Conservation (phyloP, 805 yeast genomes). For the Suhomyces sp. region DNA sequence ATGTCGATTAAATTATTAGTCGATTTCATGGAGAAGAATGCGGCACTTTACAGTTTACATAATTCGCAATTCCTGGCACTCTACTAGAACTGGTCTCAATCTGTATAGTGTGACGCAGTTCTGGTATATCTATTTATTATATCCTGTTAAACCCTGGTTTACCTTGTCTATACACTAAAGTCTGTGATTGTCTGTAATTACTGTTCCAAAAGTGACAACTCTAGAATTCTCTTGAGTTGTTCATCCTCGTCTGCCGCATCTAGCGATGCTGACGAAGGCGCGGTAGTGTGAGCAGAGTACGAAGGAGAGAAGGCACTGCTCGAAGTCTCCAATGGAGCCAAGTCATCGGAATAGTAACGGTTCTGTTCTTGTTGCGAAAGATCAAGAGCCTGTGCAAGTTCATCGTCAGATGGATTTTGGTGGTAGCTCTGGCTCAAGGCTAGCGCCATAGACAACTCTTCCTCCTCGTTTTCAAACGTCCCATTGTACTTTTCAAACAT, state of each 20-base stretch:
- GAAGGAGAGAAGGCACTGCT: background rate
- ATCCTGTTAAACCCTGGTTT: background rate
- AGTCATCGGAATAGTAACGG: background rate
- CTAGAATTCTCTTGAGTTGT: constrained; percentile 15
- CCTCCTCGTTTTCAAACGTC: constrained; percentile 23
- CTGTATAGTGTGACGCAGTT: background rate
- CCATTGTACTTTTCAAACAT: constrained; percentile 50
- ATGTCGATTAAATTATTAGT: too few relatives aligned
- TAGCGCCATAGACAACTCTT: constrained; percentile 24
- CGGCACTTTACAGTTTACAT: too few relatives aligned
- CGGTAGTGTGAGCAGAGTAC: background rate
- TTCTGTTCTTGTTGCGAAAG: constrained; percentile 10
- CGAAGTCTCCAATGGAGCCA: background rate
- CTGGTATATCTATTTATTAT: too few relatives aligned
- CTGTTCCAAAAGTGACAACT: constrained; percentile 21
- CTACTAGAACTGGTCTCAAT: too few relatives aligned
- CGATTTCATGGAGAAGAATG: too few relatives aligned
- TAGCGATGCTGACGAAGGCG: background rate
- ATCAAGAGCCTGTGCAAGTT: constrained; percentile 23
- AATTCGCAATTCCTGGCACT: too few relatives aligned
- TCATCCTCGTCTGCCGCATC: constrained; percentile 11
- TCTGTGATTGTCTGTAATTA: background rate
- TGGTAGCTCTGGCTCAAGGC: constrained; percentile 34
- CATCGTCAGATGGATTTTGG: constrained; percentile 23
- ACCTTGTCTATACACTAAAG: background rate